phyloP scores from a whole-genome alignment of 1,284 basidiomycete species.

The Anthracocystis walkeri region DNA sequence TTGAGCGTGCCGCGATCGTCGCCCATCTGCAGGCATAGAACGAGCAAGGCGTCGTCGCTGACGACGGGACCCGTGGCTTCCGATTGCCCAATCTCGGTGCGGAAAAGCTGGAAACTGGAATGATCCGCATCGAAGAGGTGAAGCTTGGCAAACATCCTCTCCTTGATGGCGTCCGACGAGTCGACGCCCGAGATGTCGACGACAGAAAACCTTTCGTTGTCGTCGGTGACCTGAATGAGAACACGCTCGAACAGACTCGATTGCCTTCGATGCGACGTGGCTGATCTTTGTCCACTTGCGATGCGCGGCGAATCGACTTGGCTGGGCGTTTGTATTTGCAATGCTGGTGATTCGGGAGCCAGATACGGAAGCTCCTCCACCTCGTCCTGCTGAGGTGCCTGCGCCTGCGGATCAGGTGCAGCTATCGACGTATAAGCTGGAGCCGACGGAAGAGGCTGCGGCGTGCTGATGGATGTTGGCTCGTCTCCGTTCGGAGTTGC shows the following conservation, averaged over 20 bases:
- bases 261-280: constrained; percentile 17
- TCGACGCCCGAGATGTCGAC: constrained; percentile 66
- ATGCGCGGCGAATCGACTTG: constrained; percentile 19
- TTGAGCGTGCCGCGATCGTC: constrained; percentile 68
- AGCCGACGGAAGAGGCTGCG: constrained; percentile 33
- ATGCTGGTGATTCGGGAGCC: constrained; percentile 22
- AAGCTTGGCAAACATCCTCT: constrained; percentile 64
- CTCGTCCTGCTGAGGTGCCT: constrained; percentile 24
- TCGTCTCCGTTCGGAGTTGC: constrained; percentile 29
- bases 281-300: constrained; percentile 14
- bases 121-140: constrained; percentile 59
- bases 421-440: constrained; percentile 26
- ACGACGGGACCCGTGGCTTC: constrained; percentile 59
- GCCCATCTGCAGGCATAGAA: constrained; percentile 65
- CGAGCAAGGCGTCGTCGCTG: constrained; percentile 65
- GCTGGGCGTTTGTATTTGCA: background rate
- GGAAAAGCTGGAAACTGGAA: constrained; percentile 56
- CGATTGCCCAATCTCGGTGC: constrained; percentile 66
- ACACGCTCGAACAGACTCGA: constrained; percentile 53
- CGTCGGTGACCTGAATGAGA: constrained; percentile 67
- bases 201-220: constrained; percentile 68
- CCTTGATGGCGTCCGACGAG: constrained; percentile 65
- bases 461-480: constrained; percentile 18
- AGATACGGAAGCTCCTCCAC: constrained; percentile 42
- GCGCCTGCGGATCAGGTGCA: background rate